Base-by-base conservation (phyloP, 179 eudicot genomes). In the Heliamphora pulchella region DNA sequence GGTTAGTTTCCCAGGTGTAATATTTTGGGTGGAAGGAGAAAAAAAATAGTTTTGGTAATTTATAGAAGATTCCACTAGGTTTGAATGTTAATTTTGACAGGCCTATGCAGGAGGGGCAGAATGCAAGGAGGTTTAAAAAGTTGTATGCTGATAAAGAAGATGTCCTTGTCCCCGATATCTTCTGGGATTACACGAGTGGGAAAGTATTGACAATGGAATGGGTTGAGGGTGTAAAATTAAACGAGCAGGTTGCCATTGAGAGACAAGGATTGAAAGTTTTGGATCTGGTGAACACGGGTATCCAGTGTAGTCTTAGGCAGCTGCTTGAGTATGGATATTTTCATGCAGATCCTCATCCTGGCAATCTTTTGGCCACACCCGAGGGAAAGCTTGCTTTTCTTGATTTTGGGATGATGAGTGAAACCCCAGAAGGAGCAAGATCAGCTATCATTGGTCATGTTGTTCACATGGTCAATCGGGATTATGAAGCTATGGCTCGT, bases 321-420 rank as follows among this genome's bases (percentile, higher is more conserved):
- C 85, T 96, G 70, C 99, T 96, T 47, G 99, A 96, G 84, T 96
- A 94, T 75, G 99, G 99, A 73, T 96, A 94, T 86, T 96, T 96
- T 84, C 99, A 96, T 80, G 99, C 99, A 3, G 99, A 96, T 87
- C 99, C 99, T 78, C 99, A 96, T 89, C 99, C 99, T 78, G 99
- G 99, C 53, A 96, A 96, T 86, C 93, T 96, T 67, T 86, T 96
- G 84, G 99, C 99, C 15, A 96, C 99, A 65, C 92, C 98, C 47
- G 99, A 96, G 74, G 99, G 99, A 78, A 96, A 94, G 87, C 96
- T 96, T 77, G 99, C 99, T 72, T 96, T 96, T 87, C 88, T 96
- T 82, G 99, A 96, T 89, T 96, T 96, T 85, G 99, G 99, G 76
- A 96, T 96, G 99, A 96, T 96, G 99, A 96, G 99, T 81, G 99